Conservation (phyloP, 768 basidiomycete genomes). For the Cantharellus anzutake region DNA sequence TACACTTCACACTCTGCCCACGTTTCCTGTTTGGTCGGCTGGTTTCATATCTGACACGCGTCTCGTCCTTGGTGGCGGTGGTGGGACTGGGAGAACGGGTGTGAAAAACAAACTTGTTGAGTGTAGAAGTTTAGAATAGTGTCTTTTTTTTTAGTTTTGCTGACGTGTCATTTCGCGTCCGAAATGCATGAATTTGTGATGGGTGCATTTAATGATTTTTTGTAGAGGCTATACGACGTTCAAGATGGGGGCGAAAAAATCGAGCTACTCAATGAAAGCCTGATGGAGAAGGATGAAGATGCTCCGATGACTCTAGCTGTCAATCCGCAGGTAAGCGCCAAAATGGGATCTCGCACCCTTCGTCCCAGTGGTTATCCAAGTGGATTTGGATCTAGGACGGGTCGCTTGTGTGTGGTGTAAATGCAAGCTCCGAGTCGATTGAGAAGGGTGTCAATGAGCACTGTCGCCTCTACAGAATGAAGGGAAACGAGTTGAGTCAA, state of each 20-base stretch:
- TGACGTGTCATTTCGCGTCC: not conserved
- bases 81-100: conserved; percentile 70
- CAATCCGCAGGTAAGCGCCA: conserved; percentile 31
- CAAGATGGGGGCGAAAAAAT: conserved; percentile 29
- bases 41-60: conserved; percentile 55
- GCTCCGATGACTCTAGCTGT: conserved; percentile 92
- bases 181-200: not conserved
- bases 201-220: not conserved
- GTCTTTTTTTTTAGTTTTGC: not conserved
- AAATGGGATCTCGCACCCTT: not conserved
- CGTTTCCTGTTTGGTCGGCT: conserved; percentile 80
- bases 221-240: conserved; percentile 51
- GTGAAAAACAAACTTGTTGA: conserved; percentile 83
- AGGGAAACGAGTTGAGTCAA: conserved; percentile 32
- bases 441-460: conserved; percentile 61
- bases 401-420: conserved; percentile 68
- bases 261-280: conserved; percentile 42
- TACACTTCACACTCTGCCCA: conserved; percentile 49
- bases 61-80: conserved; percentile 68
- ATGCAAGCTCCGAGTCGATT: conserved; percentile 47
- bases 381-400: conserved; percentile 13
- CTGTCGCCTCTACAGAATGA: conserved; percentile 49
- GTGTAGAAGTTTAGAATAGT: not conserved
- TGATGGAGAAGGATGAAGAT: conserved; percentile 69
- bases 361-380: too few relatives aligned